Percentiles rank a stretch among this genome's conserved stretches.
These are phyloP conservation scores for Backusella morwellensis DNA, from an alignment of 192 early-diverging fungal species.

Conservation along the genomic window DNA sequence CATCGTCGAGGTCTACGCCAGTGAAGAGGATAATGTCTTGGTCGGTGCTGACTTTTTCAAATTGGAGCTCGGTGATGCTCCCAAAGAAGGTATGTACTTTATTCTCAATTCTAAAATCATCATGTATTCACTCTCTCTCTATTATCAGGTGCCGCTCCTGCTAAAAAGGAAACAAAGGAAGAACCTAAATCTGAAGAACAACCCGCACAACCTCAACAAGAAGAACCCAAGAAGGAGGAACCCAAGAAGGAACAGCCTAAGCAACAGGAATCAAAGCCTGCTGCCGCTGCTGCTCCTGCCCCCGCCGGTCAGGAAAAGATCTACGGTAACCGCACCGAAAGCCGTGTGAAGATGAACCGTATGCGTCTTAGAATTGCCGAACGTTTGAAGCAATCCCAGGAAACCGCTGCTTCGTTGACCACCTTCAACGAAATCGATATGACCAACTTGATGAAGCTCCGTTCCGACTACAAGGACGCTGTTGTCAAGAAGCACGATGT, in stretches of 20 bases:
- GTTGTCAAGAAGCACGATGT: conserved; percentile 93
- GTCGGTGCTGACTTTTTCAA: conserved; percentile 89
- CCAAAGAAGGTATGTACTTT: conserved; percentile 49
- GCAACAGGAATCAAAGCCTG: conserved; percentile 37
- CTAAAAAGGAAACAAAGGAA: conserved; percentile 36
- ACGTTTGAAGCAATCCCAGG: conserved; percentile 96
- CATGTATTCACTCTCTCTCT: background rate
- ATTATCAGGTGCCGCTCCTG: conserved; percentile 23
- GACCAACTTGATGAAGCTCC: conserved; percentile 91
- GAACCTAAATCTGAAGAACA: conserved; percentile 42
- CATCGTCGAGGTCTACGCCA: conserved; percentile 51
- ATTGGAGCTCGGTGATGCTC: conserved; percentile 76
- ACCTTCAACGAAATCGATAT: conserved; percentile 99
- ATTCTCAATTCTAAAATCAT: background rate
- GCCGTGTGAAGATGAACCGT: conserved; percentile 92
- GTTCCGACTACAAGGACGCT: conserved; percentile 91
- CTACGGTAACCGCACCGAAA: conserved; percentile 36
- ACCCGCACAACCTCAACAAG: conserved; percentile 39
- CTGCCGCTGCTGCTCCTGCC: conserved; percentile 21
- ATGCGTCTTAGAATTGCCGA: conserved; percentile 95
- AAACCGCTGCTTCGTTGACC: conserved; percentile 94
- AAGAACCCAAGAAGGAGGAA: conserved; percentile 37
- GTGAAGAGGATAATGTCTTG: conserved; percentile 36
- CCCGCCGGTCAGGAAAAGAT: conserved; percentile 14
- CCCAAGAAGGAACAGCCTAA: conserved; percentile 39